Conservation (phyloP, 2,329 filamentous ascomycete genomes). For the Apiospora marii region DNA sequence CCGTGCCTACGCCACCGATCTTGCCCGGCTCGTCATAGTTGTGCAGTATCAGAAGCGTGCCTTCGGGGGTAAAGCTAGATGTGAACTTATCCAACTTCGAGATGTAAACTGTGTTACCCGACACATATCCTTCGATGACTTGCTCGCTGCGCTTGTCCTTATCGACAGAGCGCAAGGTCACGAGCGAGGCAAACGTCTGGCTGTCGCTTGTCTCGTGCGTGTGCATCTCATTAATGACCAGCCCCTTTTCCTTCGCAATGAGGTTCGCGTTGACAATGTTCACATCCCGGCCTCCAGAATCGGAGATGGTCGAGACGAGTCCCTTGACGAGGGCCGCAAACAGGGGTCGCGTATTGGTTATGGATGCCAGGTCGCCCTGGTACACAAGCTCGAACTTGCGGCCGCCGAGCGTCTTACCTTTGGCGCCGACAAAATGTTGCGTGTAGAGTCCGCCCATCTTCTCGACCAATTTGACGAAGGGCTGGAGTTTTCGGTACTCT, state of each 20-base stretch:
- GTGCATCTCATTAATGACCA: constrained; percentile 78
- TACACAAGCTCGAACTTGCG: constrained; percentile 80
- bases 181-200: constrained; percentile 70
- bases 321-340: constrained; percentile 83
- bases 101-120: constrained; percentile 71
- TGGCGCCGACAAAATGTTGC: constrained; percentile 68
- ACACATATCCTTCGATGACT: constrained; percentile 72
- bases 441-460: constrained; percentile 83
- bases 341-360: constrained; percentile 79
- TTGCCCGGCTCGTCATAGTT: constrained; percentile 86
- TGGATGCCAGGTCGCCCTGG: constrained; percentile 74
- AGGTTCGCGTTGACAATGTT: constrained; percentile 85
- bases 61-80: constrained; percentile 76
- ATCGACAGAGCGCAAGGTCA: constrained; percentile 69
- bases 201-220: constrained; percentile 67
- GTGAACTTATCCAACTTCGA: constrained; percentile 77
- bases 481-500: constrained; percentile 79
- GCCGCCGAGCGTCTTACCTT: constrained; percentile 60
- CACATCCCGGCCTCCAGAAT: constrained; percentile 71
- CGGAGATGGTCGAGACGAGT: constrained; percentile 73
- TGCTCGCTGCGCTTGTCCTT: constrained; percentile 40
- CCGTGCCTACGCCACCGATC: constrained; percentile 79
- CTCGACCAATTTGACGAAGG: constrained; percentile 78
- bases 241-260: constrained; percentile 78
- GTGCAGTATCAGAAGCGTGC: constrained; percentile 78